Evolutionary conservation across 1,139 yeast species (phyloP).

Genomic region (Wickerhamomyces sp.): DNA sequence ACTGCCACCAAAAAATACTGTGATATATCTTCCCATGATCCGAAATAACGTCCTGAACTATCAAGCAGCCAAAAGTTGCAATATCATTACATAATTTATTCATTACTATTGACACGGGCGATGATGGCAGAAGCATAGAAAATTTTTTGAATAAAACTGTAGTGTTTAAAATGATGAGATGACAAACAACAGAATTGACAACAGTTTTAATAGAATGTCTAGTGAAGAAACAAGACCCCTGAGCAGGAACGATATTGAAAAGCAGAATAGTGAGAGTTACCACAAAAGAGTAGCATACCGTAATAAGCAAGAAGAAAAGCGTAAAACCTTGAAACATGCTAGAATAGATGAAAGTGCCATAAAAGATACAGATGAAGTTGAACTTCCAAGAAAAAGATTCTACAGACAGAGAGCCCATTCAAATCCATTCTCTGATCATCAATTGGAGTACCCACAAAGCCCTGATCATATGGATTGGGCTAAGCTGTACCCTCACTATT

Average conservation of each 20-base stretch:
- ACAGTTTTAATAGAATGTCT: background rate
- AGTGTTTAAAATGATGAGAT: background rate
- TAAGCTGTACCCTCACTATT: constrained; percentile 60
- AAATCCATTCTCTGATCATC: constrained; percentile 94
- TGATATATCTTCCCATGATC: background rate
- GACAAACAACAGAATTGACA: background rate
- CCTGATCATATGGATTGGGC: constrained; percentile 91
- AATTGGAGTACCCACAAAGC: constrained; percentile 75
- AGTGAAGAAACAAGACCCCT: constrained; percentile 2
- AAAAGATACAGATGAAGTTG: constrained; percentile 27
- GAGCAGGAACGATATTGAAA: constrained; percentile 17
- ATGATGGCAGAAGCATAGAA: constrained; percentile 4
- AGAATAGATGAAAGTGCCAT: constrained; percentile 18
- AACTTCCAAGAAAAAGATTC: constrained; percentile 75
- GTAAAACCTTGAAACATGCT: constrained; percentile 31
- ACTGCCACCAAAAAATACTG: too few species aligned
- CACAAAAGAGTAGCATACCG: constrained; percentile 30
- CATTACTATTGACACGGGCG: constrained; percentile 2
- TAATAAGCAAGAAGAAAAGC: constrained; percentile 26
- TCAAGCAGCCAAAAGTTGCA: background rate
- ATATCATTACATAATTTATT: background rate
- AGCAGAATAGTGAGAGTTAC: constrained; percentile 17
- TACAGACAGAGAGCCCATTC: constrained; percentile 98
- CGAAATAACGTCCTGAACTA: background rate
- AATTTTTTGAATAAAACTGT: background rate